Evolutionary conservation across 169 alveolate species (phyloP), one percentile per base, ranked within the genome.

Genomic region (Plasmodium ovale): DNA sequence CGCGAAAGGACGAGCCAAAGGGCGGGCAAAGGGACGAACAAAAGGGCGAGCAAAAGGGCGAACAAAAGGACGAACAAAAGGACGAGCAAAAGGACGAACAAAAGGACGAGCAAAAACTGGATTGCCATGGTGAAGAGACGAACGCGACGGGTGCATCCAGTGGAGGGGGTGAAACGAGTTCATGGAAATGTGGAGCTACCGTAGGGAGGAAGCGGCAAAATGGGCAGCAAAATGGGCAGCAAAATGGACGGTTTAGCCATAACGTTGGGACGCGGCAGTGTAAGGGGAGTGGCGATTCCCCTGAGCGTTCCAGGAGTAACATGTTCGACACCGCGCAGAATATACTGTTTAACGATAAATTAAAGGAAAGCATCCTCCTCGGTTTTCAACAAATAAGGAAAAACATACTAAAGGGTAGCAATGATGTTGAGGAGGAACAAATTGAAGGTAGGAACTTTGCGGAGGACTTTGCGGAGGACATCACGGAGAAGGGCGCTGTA

Each of bases 351-450:
- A 54, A 71, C 12, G 70, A 71, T 14, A 16, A 31, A 7, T 5
- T 54, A 53, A 71, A 71, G 19, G 54, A 33, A 49, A 71, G 21
- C 29, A 31, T 71, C 2, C 12, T 71, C 10, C 44, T 5, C 27
- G 21, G 29, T 29, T 67, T 68, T 33, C 65, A 56, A 65, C 64
- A 39, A 19, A 39, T 65, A 4, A 82, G 23, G 35, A 54, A 69
- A 1, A 82, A 65, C 16, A 7, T 65, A 23, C 16, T 19, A 23
- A 65, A 47, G 14, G 16, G 44, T 29, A 62, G 33, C 3, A 68
- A 68, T 31, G 14, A 68, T 42, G 23, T 0, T 31, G 33, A 31
- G 27, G 27, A n/a, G 33, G 33, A 27, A 4, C 51, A 39, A 39
- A 10, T 51, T 0, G 29, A 19, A 54, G 7, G 21, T 5, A 53